phyloP scores from a whole-genome alignment of 2,329 filamentous ascomycete species.

The Calonectria montana region DNA sequence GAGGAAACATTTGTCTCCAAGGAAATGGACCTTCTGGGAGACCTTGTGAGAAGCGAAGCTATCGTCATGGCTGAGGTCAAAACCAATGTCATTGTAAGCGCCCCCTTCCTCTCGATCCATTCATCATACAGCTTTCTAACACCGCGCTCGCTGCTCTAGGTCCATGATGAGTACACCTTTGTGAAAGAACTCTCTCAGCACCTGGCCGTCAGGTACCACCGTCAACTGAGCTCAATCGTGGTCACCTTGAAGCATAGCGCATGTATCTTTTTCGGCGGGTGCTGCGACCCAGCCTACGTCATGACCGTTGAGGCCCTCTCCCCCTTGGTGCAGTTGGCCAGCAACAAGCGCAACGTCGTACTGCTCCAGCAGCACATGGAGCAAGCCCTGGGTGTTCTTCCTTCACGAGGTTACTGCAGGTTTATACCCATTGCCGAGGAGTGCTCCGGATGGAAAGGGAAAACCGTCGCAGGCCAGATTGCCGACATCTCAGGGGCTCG shows the following conservation, averaged over 20 bases:
- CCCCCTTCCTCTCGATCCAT: too few species aligned
- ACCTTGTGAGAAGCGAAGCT: constrained; percentile 63
- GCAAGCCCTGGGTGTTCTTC: constrained; percentile 74
- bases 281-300: constrained; percentile 83
- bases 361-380: constrained; percentile 81
- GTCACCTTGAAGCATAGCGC: constrained; percentile 81
- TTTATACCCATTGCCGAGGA: constrained; percentile 79
- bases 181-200: constrained; percentile 79
- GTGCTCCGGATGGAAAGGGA: constrained; percentile 76
- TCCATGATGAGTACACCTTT: constrained; percentile 80
- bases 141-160: constrained; percentile 55
- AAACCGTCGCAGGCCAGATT: constrained; percentile 76
- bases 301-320: constrained; percentile 79
- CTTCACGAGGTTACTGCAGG: constrained; percentile 76
- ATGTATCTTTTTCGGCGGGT: constrained; percentile 79
- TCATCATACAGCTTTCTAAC: background rate
- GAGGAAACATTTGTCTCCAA: constrained; percentile 55
- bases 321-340: constrained; percentile 75
- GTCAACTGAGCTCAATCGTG: constrained; percentile 78
- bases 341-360: constrained; percentile 84
- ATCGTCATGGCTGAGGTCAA: constrained; percentile 67
- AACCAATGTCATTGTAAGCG: constrained; percentile 47
- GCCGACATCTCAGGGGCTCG: constrained; percentile 23
- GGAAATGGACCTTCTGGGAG: constrained; percentile 48
- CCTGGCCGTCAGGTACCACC: constrained; percentile 80